phyloP scores from a whole-genome alignment of 805 yeast genomes.

The Cephaloascus fragrans region DNA sequence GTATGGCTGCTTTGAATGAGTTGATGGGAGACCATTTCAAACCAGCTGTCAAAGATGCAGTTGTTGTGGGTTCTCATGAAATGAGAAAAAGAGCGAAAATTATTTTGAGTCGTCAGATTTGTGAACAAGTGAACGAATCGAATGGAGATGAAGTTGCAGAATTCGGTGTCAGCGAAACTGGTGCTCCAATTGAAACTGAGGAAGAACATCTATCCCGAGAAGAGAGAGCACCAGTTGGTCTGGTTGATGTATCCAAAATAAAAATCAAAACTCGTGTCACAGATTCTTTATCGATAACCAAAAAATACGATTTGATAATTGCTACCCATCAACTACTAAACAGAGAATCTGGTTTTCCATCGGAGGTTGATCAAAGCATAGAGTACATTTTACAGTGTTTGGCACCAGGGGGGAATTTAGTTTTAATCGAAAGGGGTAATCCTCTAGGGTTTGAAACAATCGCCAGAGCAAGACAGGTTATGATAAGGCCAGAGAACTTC shows the following conservation, averaged over 20 bases:
- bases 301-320: constrained; percentile 71
- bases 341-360: constrained; percentile 52
- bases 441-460: constrained; percentile 82
- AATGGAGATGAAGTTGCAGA: constrained; percentile 7
- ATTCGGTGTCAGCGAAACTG: constrained; percentile 7
- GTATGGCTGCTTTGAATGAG: constrained; percentile 82
- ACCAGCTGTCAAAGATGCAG: constrained; percentile 61
- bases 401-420: constrained; percentile 71
- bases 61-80: constrained; percentile 54
- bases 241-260: constrained; percentile 48
- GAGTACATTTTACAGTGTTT: constrained; percentile 50
- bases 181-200: constrained; percentile 9
- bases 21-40: constrained; percentile 56
- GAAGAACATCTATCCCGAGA: constrained; percentile 4
- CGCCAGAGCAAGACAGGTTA: constrained; percentile 83
- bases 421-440: constrained; percentile 80
- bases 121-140: constrained; percentile 27
- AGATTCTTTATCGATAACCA: constrained; percentile 39
- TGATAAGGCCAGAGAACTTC: constrained; percentile 76
- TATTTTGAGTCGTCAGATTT: constrained; percentile 58
- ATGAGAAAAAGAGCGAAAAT: constrained; percentile 80
- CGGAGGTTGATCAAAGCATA: constrained; percentile 60
- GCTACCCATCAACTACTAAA: constrained; percentile 71
- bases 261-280: constrained; percentile 45
- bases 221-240: constrained; percentile 21